A percentile compares a stretch with the other conserved stretches of the same genome.
These are phyloP conservation scores for Rhynchosporium graminicola DNA, from an alignment of 2,329 filamentous ascomycete species.

Conservation along the genomic window DNA sequence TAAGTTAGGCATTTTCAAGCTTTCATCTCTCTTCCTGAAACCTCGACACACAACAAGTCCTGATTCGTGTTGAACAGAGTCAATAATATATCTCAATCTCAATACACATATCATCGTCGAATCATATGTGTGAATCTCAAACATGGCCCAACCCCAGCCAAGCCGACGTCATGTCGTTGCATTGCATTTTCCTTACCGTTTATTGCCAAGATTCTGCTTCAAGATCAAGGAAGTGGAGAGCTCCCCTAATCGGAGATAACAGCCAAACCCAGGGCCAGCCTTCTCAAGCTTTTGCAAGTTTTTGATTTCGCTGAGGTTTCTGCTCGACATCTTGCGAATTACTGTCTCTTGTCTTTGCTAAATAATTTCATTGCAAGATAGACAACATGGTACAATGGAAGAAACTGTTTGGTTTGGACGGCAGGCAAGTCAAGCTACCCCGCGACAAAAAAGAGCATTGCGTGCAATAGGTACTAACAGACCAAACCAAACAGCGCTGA, in stretches of 20 bases:
- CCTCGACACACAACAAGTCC: conserved; percentile 1
- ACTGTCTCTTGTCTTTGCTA: neutral
- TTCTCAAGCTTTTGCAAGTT: neutral
- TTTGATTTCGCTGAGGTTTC: neutral
- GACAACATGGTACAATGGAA: conserved; percentile 38
- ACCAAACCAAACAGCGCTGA: conserved; percentile 22
- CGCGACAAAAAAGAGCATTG: conserved; percentile 12
- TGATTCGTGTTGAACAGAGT: neutral
- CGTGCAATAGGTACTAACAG: too few species aligned
- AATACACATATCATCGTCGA: neutral
- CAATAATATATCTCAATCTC: too few species aligned
- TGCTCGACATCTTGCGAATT: neutral
- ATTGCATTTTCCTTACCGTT: neutral
- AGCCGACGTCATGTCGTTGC: conserved; percentile 6
- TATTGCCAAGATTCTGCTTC: neutral
- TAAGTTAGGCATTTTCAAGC: neutral
- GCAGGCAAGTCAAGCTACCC: conserved; percentile 30
- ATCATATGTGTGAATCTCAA: conserved; percentile 3
- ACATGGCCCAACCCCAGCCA: neutral
- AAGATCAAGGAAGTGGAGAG: conserved; percentile 24
- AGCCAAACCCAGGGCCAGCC: neutral
- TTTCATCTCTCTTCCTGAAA: neutral
- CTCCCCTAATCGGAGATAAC: too few species aligned
- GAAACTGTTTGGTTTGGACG: conserved; percentile 38
- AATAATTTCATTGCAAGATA: neutral